Evolutionary conservation across 1,139 yeast species (phyloP).

Genomic region (Candida anutae): DNA sequence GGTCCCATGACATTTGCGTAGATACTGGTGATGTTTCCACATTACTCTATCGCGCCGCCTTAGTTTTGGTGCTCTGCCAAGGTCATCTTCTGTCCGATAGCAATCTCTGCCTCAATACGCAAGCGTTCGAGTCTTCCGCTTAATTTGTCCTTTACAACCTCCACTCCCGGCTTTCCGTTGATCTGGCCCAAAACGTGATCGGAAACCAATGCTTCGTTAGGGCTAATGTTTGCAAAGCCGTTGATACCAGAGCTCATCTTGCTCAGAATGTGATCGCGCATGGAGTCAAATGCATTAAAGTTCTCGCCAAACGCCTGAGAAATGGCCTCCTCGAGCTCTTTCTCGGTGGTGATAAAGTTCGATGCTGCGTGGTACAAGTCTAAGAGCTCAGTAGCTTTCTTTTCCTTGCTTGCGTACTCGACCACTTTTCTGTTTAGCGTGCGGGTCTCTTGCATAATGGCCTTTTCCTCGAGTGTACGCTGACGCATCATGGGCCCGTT

Average conservation of each 20-base stretch:
- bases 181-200: constrained; percentile 24
- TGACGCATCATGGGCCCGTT: constrained; percentile 63
- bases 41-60: too few species aligned
- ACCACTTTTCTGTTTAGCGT: constrained; percentile 24
- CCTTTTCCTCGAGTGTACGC: constrained; percentile 64
- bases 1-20: too few species aligned
- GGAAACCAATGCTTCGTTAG: constrained; percentile 26
- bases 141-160: constrained; percentile 16
- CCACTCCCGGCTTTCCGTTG: constrained; percentile 28
- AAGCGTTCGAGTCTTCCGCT: constrained; percentile 24
- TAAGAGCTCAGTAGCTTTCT: constrained; percentile 49
- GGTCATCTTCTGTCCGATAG: constrained; percentile 14
- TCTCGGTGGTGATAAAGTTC: constrained; percentile 58
- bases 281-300: constrained; percentile 29
- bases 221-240: constrained; percentile 19
- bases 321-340: constrained; percentile 50
- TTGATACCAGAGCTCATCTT: constrained; percentile 23
- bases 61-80: too few species aligned
- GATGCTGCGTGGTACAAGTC: constrained; percentile 68
- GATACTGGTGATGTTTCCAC: too few species aligned
- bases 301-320: constrained; percentile 48
- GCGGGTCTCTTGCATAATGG: constrained; percentile 24
- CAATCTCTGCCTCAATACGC: constrained; percentile 30
- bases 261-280: constrained; percentile 27
- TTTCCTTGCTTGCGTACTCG: constrained; percentile 28